Base-by-base conservation (phyloP, 805 yeast genomes). In the Cyberlindnera lachancei region DNA sequence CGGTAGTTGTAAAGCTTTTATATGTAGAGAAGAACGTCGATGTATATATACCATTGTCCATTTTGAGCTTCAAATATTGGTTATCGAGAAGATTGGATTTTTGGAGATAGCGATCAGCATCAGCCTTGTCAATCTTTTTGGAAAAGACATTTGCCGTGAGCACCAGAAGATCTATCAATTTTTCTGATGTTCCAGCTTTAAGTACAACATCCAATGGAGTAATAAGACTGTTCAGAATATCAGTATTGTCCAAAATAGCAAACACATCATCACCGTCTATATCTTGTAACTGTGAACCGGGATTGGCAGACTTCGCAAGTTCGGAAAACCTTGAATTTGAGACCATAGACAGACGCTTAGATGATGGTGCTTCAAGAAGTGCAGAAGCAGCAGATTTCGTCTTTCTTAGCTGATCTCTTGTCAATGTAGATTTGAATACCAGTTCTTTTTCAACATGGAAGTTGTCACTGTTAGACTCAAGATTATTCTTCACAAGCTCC, bases 121-220 rank as follows among this genome's bases (percentile, higher is more conserved):
- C 77, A 8, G 52, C 53, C 15, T 61, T 56, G 21, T 58, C 58
- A 8, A 73, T 65, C 23, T 51, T 47, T 23, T 59, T 61, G 3
- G 66, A 60, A 50, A 74, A 86, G 34, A 71, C 75, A 44, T 70
- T 71, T 24, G 71, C 79, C 15, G 82, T 90, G 52, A 72, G 65
- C 5, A 90, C 86, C 31, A 90, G 58, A 15, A 88, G 66, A 55
- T 90, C 96, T 34, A 87, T 66, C 45, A 90, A 65, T 44, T 76
- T 75, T 27, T 84, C 92, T 35, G 85, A 57, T 1, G 83, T 68
- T 2, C 92, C 92, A 4, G 84, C 72, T 45, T 76, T 78, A 18
- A 75, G 57, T 6, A 70, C 79, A 7, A 73, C 79, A 34, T 58
- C 53, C 15, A 34, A 48, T 15, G 45, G 61, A 36, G 45, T 62